Evolutionary conservation across 306 rosid species (phyloP).

Genomic region (Cucumis cinereus): DNA sequence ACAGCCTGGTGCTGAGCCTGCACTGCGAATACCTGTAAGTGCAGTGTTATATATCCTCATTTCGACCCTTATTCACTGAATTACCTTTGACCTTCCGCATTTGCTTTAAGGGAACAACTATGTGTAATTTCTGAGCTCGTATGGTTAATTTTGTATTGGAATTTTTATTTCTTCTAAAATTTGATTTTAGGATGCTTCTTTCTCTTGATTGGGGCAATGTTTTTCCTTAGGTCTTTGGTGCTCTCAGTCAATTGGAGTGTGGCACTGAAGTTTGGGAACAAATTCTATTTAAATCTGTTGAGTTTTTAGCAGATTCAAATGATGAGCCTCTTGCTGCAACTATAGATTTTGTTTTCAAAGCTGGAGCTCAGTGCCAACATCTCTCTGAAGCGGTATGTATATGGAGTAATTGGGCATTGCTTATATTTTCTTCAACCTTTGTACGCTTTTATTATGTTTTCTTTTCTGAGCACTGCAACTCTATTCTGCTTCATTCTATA

Average conservation of each 20-base stretch:
- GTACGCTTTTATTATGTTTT: conserved; percentile 6
- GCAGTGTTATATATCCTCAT: conserved; percentile 8
- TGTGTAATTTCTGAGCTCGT: background rate
- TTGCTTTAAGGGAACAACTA: background rate
- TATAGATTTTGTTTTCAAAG: conserved; percentile 83
- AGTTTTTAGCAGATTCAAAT: conserved; percentile 73
- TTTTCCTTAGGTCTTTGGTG: conserved; percentile 61
- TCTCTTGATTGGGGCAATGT: conserved; percentile 15
- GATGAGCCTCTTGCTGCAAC: conserved; percentile 74
- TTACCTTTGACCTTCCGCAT: background rate
- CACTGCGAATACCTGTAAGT: conserved; percentile 78
- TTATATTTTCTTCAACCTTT: conserved; percentile 8
- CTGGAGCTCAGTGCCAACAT: conserved; percentile 96
- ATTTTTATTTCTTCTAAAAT: background rate
- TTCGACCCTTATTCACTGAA: conserved; percentile 9
- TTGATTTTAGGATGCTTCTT: conserved; percentile 1
- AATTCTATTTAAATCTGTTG: conserved; percentile 62
- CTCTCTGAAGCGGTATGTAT: conserved; percentile 89
- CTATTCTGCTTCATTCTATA: conserved; percentile 10
- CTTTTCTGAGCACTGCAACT: background rate
- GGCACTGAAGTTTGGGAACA: conserved; percentile 95
- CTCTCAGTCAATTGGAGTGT: conserved; percentile 88
- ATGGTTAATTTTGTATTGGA: background rate
- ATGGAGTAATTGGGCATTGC: conserved; percentile 8
- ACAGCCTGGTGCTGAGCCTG: conserved; percentile 87